Conservation (phyloP, 2,329 filamentous ascomycete species). For the Cladosporium halotolerans region DNA sequence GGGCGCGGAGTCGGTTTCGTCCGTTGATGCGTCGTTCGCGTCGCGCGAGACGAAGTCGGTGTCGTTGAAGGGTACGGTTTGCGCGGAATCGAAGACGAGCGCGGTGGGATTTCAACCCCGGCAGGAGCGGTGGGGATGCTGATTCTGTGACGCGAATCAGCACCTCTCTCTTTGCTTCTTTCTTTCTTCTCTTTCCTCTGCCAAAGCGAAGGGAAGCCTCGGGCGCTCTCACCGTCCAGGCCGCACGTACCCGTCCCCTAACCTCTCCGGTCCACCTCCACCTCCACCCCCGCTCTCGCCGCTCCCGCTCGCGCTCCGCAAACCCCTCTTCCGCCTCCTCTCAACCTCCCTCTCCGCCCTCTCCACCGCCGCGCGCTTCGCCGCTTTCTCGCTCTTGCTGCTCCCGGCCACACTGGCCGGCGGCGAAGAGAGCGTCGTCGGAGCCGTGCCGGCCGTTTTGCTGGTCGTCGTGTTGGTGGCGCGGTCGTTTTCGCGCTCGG, state of each 20-base stretch:
- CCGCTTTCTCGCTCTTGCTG: conserved; percentile 27
- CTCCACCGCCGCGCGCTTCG: conserved; percentile 28
- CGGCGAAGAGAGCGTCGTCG: conserved; percentile 17
- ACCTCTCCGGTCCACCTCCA: conserved; percentile 25
- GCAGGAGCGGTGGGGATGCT: too few species aligned
- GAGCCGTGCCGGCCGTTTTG: background rate
- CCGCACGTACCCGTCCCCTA: conserved; percentile 26
- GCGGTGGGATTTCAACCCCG: too few species aligned
- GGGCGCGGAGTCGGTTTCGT: background rate
- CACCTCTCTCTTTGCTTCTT: background rate
- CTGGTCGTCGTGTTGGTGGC: background rate
- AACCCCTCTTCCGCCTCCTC: conserved; percentile 13
- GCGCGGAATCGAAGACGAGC: background rate
- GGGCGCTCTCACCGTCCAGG: background rate
- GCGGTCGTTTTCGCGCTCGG: conserved; percentile 16
- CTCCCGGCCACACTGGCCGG: conserved; percentile 16
- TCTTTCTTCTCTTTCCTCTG: background rate
- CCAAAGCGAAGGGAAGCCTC: background rate
- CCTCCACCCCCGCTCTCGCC: conserved; percentile 14
- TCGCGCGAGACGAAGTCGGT: background rate
- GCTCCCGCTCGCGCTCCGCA: too few species aligned
- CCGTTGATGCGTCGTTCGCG: background rate
- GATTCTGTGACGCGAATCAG: conserved; percentile 6
- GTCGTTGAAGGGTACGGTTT: background rate
- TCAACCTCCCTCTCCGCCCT: conserved; percentile 27